Conservation (phyloP, 1,139 yeast genomes). For the Lodderomyces orthopsilosis region DNA sequence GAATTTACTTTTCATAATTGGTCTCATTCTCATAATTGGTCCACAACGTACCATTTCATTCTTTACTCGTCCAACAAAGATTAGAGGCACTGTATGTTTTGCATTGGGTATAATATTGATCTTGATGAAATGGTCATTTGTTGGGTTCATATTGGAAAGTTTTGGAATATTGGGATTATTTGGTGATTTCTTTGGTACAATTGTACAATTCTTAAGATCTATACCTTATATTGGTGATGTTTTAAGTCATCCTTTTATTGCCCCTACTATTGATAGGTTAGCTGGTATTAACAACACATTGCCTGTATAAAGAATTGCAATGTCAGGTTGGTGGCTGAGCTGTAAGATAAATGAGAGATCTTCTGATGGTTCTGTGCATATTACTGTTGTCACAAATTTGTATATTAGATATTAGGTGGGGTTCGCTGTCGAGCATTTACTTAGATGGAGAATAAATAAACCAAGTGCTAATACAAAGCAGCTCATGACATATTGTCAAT, state of each 20-base stretch:
- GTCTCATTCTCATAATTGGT: constrained; percentile 83
- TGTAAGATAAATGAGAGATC: no score
- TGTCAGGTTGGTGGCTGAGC: no score
- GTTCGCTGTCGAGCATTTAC: not conserved
- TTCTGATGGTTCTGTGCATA: no score
- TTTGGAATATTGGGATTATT: constrained; percentile 86
- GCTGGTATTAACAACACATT: constrained; percentile 44
- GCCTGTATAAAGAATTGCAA: constrained; percentile 21
- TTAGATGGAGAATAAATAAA: not conserved
- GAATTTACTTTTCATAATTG: constrained; percentile 76
- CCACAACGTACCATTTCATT: constrained; percentile 79
- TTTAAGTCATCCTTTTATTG: constrained; percentile 75
- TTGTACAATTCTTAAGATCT: constrained; percentile 84
- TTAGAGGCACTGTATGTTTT: constrained; percentile 84
- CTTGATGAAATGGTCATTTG: constrained; percentile 69
- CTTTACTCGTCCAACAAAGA: constrained; percentile 82
- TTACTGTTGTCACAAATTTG: not conserved
- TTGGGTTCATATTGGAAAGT: constrained; percentile 82
- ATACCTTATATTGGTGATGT: constrained; percentile 87
- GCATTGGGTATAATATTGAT: constrained; percentile 72
- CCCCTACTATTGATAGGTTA: constrained; percentile 60
- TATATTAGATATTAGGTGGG: not conserved
- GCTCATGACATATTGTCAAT: no score
- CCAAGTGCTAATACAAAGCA: no score
- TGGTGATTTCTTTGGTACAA: constrained; percentile 89